A percentile compares a stretch with the other conserved stretches of the same genome.
Evolutionary conservation across 441 rosid species (phyloP).

Genomic region (Gossypium schwendimanii): DNA sequence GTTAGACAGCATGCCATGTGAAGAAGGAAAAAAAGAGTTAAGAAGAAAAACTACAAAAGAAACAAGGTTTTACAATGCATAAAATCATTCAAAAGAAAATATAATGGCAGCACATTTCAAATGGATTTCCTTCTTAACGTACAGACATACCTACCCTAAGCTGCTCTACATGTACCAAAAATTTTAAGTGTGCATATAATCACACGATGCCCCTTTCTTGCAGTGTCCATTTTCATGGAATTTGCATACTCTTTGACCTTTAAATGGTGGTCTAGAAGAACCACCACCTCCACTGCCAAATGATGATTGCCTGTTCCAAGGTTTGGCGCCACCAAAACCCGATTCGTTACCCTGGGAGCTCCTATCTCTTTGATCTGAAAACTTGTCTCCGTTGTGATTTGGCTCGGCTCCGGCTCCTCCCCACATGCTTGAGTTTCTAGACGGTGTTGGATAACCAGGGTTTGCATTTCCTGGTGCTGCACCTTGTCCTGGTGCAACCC

Average conservation of each 20-base stretch:
- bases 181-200: constrained; percentile 52
- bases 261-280: constrained; percentile 34
- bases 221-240: constrained; percentile 68
- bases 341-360: constrained; percentile 45
- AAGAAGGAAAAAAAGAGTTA: neutral
- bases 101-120: neutral
- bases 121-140: constrained; percentile 21
- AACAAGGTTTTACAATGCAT: constrained; percentile 18
- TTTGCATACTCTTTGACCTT: constrained; percentile 71
- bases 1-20: neutral
- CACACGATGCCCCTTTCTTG: constrained; percentile 79
- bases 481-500: constrained; percentile 41
- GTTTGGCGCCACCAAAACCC: constrained; percentile 40
- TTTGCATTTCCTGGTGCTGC: constrained; percentile 28
- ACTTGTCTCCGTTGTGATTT: constrained; percentile 47
- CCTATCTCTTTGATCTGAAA: constrained; percentile 33
- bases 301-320: constrained; percentile 67
- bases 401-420: constrained; percentile 30
- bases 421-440: constrained; percentile 45
- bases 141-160: constrained; percentile 30
- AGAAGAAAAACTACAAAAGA: neutral
- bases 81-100: constrained; percentile 3
- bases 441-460: constrained; percentile 30
- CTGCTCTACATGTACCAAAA: constrained; percentile 20
- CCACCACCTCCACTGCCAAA: constrained; percentile 41